Conservation (phyloP, 257 asterid species). For the Lycium barbarum region DNA sequence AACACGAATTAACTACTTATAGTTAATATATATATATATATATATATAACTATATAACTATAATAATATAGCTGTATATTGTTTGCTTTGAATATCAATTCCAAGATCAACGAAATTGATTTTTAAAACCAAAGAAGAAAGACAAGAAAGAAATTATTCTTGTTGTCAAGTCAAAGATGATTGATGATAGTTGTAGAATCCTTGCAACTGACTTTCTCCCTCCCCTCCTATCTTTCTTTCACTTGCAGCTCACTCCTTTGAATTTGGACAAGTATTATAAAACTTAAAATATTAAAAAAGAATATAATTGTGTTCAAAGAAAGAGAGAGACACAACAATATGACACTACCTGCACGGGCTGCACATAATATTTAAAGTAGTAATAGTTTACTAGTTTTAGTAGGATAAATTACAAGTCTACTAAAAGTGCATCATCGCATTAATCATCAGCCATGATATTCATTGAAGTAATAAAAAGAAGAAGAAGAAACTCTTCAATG, state of each 20-base stretch:
- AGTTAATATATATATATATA: too few relatives aligned
- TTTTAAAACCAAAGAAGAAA: background rate
- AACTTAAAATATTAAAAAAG: background rate
- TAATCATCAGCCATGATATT: constrained; percentile 9
- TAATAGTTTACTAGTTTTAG: background rate
- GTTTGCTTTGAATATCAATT: too few relatives aligned
- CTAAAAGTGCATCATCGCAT: constrained; percentile 2
- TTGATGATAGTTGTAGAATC: background rate
- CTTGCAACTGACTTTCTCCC: background rate
- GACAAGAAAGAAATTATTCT: background rate
- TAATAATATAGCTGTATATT: too few relatives aligned
- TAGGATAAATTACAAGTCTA: background rate
- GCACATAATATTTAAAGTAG: background rate
- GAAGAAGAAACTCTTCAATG: background rate
- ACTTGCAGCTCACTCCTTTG: background rate
- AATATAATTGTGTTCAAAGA: background rate
- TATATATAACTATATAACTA: too few relatives aligned
- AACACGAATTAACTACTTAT: too few relatives aligned
- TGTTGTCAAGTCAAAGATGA: background rate
- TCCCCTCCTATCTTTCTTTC: background rate
- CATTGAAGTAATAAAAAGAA: background rate
- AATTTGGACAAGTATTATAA: background rate
- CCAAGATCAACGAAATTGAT: background rate
- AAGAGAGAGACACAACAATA: background rate
- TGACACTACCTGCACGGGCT: background rate